Percentiles rank a stretch among this genome's conserved stretches.
phyloP scores from a whole-genome alignment of 192 early-diverging fungal genomes.

The Polychytrium aggregatum region DNA sequence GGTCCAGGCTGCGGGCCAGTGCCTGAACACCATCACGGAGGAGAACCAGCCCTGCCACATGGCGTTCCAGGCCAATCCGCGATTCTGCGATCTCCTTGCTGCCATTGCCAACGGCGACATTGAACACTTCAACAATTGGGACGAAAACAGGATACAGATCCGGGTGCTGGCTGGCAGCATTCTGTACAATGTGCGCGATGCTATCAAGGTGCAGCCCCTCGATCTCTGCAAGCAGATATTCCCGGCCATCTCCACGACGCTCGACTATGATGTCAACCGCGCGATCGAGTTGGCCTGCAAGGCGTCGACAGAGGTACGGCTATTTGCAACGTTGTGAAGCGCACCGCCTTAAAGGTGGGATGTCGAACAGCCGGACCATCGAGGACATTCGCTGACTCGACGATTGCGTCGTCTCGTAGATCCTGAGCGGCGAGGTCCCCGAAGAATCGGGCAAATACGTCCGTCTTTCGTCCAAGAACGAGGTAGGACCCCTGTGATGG shows the following conservation, averaged over 20 bases:
- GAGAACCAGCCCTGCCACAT: slow-evolving; percentile 52
- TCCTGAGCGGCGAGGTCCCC: too few relatives aligned
- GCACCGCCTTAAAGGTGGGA: too few relatives aligned
- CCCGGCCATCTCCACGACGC: neutral
- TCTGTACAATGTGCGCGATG: slow-evolving; percentile 27
- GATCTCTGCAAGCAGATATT: slow-evolving; percentile 2
- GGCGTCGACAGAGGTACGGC: too few relatives aligned
- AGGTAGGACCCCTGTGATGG: too few relatives aligned
- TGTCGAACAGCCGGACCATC: too few relatives aligned
- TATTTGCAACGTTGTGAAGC: too few relatives aligned
- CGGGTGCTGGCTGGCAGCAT: slow-evolving; percentile 59
- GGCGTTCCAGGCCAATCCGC: slow-evolving; percentile 36
- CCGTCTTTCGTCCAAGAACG: too few relatives aligned
- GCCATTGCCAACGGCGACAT: slow-evolving; percentile 8
- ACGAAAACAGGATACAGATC: slow-evolving; percentile 51
- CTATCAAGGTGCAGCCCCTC: neutral
- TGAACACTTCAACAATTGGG: slow-evolving; percentile 8
- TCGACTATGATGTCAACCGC: slow-evolving; percentile 7
- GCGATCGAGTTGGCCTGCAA: neutral
- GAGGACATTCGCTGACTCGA: too few relatives aligned
- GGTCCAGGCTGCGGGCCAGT: slow-evolving; percentile 35
- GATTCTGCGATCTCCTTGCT: slow-evolving; percentile 10
- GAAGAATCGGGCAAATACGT: too few relatives aligned
- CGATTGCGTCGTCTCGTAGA: too few relatives aligned
- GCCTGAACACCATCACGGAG: slow-evolving; percentile 72